A percentile compares a stretch with the other conserved stretches of the same genome.
phyloP scores from a whole-genome alignment of 176 grass and related monocot genomes.

The Eremochloa ophiuroides region DNA sequence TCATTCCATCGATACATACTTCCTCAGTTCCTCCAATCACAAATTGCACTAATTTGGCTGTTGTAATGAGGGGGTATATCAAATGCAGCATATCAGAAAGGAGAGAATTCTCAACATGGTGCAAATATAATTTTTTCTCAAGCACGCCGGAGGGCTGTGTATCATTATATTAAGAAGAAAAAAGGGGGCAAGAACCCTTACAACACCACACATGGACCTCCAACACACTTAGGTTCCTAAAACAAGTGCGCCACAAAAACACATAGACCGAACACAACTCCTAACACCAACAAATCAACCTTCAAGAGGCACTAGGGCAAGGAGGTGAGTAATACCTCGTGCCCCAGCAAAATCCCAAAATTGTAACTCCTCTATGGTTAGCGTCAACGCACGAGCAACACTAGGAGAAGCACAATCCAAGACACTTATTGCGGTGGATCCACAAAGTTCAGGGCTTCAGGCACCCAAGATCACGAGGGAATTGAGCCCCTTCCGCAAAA shows the following conservation, averaged over 20 bases:
- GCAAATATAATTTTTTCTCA: neutral
- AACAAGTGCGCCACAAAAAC: neutral
- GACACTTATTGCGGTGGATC: neutral
- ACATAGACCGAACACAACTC: neutral
- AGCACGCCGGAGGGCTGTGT: neutral
- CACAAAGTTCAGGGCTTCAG: neutral
- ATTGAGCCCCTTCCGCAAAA: neutral
- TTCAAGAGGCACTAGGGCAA: neutral
- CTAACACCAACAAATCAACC: neutral
- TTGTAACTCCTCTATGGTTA: neutral
- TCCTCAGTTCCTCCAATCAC: neutral
- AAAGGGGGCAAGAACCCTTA: neutral
- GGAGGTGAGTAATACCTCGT: neutral
- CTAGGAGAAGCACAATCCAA: neutral
- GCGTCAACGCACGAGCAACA: neutral
- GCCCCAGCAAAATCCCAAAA: neutral
- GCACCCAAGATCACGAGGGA: neutral
- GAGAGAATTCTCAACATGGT: neutral
- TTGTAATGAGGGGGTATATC: neutral
- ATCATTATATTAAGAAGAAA: neutral
- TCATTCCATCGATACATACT: neutral
- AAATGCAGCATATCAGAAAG: neutral
- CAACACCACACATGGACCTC: neutral
- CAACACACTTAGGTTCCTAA: neutral
- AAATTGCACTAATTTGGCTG: neutral